Base-by-base conservation (phyloP, 2,329 filamentous ascomycete species). In the Penicillium aurantiogriseum region DNA sequence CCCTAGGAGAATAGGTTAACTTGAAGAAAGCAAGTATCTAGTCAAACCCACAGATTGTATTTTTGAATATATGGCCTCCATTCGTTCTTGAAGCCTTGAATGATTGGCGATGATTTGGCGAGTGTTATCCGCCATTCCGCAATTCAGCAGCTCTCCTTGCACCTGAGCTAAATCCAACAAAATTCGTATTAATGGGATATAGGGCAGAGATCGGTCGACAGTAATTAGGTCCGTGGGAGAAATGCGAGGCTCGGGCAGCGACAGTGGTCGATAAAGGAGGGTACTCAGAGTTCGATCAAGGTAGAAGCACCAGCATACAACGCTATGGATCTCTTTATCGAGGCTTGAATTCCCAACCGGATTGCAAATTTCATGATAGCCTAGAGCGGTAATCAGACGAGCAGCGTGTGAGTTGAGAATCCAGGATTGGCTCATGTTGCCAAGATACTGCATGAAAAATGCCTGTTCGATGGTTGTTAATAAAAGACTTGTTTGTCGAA, bases 231-330 rank as follows among this genome's bases (percentile, higher is more conserved):
- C 38, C 3, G 38, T 23, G 4, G 56, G 54, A 9, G 57, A 54
- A 8, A 58, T 46, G 48, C 21, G 56, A 58, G 38, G 56, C 39
- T 57, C 61, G 21, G 54, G 67, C 19, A 71, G 46, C 2, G 69
- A 66, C 6, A 64, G 42, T 17, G 63, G 61, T 19, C 63, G 65
- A 33, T 49, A 35, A 13, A 70, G 57, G 33, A 71, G 65, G 15
- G 66, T 49, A 51, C 69, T 67, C 15, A 71, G 56, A 1, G 64
- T 68, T 27, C 63, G 44, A 51, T 71, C 69, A 5, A 69, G 57
- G 33, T 67, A 70, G 42, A 66, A 70, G 46, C 68, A 71, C 65
- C 67, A 71, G 17, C 57, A 66, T 21, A 71, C 48, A 21, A 48
- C 63, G 33, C 54, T 62, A 15, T 60, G 49, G 7, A 66, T 62